Base-by-base conservation (phyloP, 2,329 filamentous ascomycete genomes). In the Pyricularia sp. region DNA sequence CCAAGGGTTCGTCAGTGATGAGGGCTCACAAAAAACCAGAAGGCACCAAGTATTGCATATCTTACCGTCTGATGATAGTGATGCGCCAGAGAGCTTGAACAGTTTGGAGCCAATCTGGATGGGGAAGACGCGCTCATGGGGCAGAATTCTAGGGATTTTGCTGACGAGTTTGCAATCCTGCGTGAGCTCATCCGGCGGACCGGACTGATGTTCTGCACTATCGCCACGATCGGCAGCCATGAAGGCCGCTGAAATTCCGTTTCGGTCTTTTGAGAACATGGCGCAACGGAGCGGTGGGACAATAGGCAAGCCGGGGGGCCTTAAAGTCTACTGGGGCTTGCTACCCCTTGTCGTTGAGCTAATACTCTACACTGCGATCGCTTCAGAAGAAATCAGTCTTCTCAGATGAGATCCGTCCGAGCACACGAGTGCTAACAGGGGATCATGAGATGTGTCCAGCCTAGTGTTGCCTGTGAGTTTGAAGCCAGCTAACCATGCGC, bases 41-140 rank as follows among this genome's bases (percentile, higher is more conserved):
- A 60, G 63, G 3, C 28, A 26, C 12, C 7, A 13, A 57, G 8
- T 8, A 13, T 57, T 26, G 7, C 22, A 49, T 9, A 26, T 78
- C 84, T 72, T 72, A 89, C 87, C 86, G 76, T 91, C 88, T 55
- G 87, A 90, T 19, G 87, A 89, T 62, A 90, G 78, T 2, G 88
- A 90, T 24, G 88, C 88, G 31, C 88, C 88, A 1, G 88, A 90
- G 63, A 90, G 80, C 73, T 89, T 86, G 71, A 90, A 90, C 63
- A 90, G 77, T 75, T 88, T 84, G 19, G 84, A 84, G 22, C 88
- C 88, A 69, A 90, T 88, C 75, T 90, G 88, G 66, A 90, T 87
- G 2, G 88, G 87, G 67, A 90, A 91, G 22, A 90, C 87, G 70
- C 87, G 86, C 72, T 88, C 86, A 68, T 88, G 85, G 3, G 88